phyloP scores from a whole-genome alignment of 176 grass and related monocot genomes.

The Juncus effusus region DNA sequence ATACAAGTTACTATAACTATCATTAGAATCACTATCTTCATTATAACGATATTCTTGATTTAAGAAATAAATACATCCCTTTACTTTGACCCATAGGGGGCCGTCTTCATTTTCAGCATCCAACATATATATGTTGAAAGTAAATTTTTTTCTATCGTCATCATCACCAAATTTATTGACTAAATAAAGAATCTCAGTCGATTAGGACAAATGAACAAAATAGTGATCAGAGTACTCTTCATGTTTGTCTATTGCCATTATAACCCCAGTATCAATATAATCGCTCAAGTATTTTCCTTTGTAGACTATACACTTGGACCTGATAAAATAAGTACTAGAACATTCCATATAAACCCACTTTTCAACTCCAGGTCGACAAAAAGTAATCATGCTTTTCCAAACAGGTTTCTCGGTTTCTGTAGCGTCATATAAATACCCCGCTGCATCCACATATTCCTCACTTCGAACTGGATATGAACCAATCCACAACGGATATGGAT shows the following conservation, averaged over 20 bases:
- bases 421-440: not conserved
- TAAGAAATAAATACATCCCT: conserved; percentile 15
- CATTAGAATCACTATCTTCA: too few relatives aligned
- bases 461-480: not conserved
- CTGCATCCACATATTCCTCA: conserved; percentile 8
- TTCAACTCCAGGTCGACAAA: conserved; percentile 4
- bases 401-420: too few relatives aligned
- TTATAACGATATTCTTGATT: too few relatives aligned
- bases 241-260: not conserved
- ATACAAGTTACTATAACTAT: too few relatives aligned
- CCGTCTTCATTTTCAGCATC: not conserved
- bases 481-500: not conserved
- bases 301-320: not conserved
- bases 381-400: not conserved
- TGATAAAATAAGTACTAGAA: too few relatives aligned
- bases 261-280: conserved; percentile 14
- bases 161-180: too few relatives aligned
- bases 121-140: not conserved
- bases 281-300: not conserved
- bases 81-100: not conserved
- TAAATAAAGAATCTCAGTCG: too few relatives aligned
- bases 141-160: too few relatives aligned
- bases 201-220: too few relatives aligned
- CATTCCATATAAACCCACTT: conserved; percentile 1
- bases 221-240: not conserved